phyloP scores from a whole-genome alignment of 306 rosid genomes.

The Trichosanthes cucumerina region DNA sequence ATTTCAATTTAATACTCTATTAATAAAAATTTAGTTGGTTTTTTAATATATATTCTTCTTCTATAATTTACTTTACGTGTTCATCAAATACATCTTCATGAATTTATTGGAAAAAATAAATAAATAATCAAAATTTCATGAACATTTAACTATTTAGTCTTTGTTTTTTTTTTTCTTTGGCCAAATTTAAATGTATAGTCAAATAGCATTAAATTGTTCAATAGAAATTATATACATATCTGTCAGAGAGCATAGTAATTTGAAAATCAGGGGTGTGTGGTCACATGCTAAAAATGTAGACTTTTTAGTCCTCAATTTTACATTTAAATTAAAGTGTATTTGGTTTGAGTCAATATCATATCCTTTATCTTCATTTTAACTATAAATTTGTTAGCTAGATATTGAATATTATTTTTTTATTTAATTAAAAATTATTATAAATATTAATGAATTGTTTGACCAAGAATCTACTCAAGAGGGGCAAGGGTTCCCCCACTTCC shows the following conservation, averaged over 20 bases:
- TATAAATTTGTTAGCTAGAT: neutral
- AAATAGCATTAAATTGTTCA: neutral
- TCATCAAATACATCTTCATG: neutral
- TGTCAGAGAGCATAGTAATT: constrained; percentile 10
- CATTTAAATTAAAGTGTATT: neutral
- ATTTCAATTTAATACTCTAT: neutral
- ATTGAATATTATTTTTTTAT: neutral
- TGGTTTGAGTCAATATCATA: neutral
- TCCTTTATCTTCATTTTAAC: neutral
- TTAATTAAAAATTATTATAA: neutral
- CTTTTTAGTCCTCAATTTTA: neutral
- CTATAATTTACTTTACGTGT: neutral
- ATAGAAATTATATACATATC: neutral
- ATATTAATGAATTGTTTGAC: constrained; percentile 3
- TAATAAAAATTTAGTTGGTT: neutral
- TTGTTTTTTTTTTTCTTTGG: too few species aligned
- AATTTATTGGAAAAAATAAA: neutral
- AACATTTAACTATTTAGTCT: neutral
- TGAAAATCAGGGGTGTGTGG: neutral
- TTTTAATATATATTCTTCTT: neutral
- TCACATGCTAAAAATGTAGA: neutral
- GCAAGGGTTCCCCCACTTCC: neutral
- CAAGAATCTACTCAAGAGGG: neutral
- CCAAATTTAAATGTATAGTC: neutral
- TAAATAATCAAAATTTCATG: neutral